Evolutionary conservation across 2,329 filamentous ascomycete species (phyloP).

Genomic region (Penicillium sp.): DNA sequence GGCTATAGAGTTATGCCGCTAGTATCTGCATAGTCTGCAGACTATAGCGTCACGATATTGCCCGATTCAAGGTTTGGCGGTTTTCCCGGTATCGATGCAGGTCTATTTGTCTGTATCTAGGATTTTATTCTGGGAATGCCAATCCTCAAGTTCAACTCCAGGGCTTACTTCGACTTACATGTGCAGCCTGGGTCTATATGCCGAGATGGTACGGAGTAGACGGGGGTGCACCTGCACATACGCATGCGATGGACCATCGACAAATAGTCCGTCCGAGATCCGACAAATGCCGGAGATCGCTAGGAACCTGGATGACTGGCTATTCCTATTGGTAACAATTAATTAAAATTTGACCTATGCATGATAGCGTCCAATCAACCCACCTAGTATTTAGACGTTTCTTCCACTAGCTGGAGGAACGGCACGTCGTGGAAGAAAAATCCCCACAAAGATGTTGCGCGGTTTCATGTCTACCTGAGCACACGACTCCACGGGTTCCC

Average conservation of each 20-base stretch:
- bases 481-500: constrained; percentile 3
- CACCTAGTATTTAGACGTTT: no score
- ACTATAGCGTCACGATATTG: not conserved
- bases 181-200: not conserved
- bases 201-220: not conserved
- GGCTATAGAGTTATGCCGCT: not conserved
- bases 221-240: no score
- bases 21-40: not conserved
- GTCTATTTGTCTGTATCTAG: not conserved
- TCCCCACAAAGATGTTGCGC: not conserved
- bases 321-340: no score
- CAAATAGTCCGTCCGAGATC: not conserved
- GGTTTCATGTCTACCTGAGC: not conserved
- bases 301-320: no score
- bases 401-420: no score
- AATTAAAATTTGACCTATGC: no score
- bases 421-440: not conserved
- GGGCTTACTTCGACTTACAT: not conserved
- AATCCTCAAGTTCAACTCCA: not conserved
- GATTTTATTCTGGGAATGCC: not conserved
- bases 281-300: not conserved
- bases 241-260: no score
- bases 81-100: not conserved
- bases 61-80: not conserved
- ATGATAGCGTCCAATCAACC: no score